Evolutionary conservation across 2,329 filamentous ascomycete species (phyloP), one percentile per base, ranked within the genome.

Genomic region (Aspergillus sp.): DNA sequence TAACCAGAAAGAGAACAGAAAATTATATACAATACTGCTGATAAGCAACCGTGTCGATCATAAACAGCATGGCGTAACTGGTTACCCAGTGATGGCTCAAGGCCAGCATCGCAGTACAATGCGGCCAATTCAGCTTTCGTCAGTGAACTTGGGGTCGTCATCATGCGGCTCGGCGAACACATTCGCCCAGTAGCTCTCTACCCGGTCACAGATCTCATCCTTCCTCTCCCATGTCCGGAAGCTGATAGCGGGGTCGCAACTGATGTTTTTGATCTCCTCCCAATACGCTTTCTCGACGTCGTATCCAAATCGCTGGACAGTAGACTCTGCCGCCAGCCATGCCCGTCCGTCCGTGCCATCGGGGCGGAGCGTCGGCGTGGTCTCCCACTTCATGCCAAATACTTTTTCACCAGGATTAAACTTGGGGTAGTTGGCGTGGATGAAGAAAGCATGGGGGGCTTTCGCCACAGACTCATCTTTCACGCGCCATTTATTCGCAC

Each of bases 361-460:
- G 3, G 74, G 58, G 17, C 74, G 71, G 6, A 74, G 58, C 0
- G 74, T 76, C 21, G 77, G 77, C 1, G 71, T 67, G 2, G 73
- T 76, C 50, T 78, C 77, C 67, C 71, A 78, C 3, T 70, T 67
- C 43, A 69, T 63, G 7, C 76, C 77, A 53, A 78, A 79, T 3
- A 79, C 67, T 10, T 74, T 71, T 48, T 74, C 75, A 4, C 70
- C 69, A 0, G 77, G 77, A 47, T 79, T 76, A 54, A 80, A 76
- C 57, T 79, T 79, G 25, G 77, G 77, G 48, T 76, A 72, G 57
- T 78, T 77, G 23, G 76, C 75, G 58, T 79, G 76, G 36, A 79
- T 69, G 45, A 78, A 79, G 57, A 77, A 76, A 12, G 74, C 65
- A 3, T 67, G 72, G 1, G 76, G 75, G 6, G 75, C 55, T 19